Base-by-base conservation (phyloP, 768 basidiomycete species). In the Gymnopilus dilepis region DNA sequence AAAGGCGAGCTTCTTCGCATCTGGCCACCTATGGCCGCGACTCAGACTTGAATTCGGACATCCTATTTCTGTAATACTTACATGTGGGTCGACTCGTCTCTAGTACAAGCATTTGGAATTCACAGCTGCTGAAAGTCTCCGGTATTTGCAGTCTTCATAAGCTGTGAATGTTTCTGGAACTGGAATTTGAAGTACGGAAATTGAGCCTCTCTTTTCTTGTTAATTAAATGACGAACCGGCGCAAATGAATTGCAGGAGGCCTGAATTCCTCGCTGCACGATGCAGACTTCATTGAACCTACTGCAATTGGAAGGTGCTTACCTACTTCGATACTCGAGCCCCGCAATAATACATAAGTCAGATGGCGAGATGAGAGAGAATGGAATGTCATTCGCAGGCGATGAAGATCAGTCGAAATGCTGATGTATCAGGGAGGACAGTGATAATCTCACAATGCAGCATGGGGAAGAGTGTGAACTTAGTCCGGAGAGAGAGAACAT, bases 221-320 rank as follows among this genome's bases (percentile, higher is more conserved):
- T 51, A 28, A 52, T 34, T 38, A 43, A 51, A 48, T 15, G 37
- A 26, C 34, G 22, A 48, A 17, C 41, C 52, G 37, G 60, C 47
- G 60, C 60, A 61, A 56, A 51, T 56, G 45, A 61, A 56, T 15
- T 30, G 5, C 48, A 31, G 19, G 55, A 28, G 45, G 21, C 28
- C 47, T 12, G 28, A 15, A 50, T 4, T 47, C 15, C 13, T 19
- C 9, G 7, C 28, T 13, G 33, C 28, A 37, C 21, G 48, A 24
- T 54, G 37, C 21, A 30, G 37, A 47, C 37, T 55, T 15, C 60
- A 38, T 61, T 61, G 54, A 61, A 56, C 21, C 56, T 61, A 47
- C 60, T 56, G 54, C 15, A 48, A 61, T 56, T 34, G 38, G 54
- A 48, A 48, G 38, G 42, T 30, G n/a, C 26, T 22, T 51, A 12